Percentiles rank a stretch among this genome's conserved stretches.
Evolutionary conservation across 768 basidiomycete species (phyloP).

Genomic region (Termitomyces sp.): DNA sequence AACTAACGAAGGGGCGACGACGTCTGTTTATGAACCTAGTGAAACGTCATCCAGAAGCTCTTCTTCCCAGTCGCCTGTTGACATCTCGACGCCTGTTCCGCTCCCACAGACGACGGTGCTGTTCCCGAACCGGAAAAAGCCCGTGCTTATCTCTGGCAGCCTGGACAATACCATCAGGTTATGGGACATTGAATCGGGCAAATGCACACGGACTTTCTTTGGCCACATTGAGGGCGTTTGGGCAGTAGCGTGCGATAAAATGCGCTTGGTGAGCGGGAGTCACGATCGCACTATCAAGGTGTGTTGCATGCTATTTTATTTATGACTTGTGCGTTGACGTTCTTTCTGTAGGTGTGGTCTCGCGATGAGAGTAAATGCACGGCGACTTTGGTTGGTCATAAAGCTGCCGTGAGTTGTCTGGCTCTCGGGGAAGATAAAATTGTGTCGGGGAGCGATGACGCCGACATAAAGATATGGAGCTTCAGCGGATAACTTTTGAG

Average conservation of each 20-base stretch:
- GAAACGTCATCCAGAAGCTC: background rate
- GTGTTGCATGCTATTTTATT: slow-evolving; percentile 19
- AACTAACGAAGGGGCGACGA: background rate
- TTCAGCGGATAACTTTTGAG: slow-evolving; percentile 41
- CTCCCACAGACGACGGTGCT: background rate
- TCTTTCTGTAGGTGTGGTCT: slow-evolving; percentile 76
- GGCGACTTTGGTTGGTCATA: slow-evolving; percentile 89
- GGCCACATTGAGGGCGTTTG: slow-evolving; percentile 99
- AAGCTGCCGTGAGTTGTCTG: slow-evolving; percentile 90
- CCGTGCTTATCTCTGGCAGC: slow-evolving; percentile 84
- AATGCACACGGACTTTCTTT: slow-evolving; percentile 79
- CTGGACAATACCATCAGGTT: slow-evolving; percentile 94
- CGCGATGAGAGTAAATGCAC: slow-evolving; percentile 85
- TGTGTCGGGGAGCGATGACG: slow-evolving; percentile 94
- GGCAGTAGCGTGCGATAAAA: slow-evolving; percentile 90
- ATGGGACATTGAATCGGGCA: slow-evolving; percentile 92
- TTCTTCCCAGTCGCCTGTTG: background rate
- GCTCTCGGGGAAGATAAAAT: slow-evolving; percentile 93
- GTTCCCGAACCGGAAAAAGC: slow-evolving; percentile 43
- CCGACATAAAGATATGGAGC: slow-evolving; percentile 84
- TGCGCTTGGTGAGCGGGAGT: slow-evolving; percentile 88
- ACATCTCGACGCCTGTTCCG: background rate
- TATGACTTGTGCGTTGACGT: slow-evolving; percentile 1
- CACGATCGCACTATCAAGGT: slow-evolving; percentile 99
- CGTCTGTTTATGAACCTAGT: background rate